Evolutionary conservation across 495 filamentous ascomycete species (phyloP).

Genomic region (Annulohypoxylon nitens): DNA sequence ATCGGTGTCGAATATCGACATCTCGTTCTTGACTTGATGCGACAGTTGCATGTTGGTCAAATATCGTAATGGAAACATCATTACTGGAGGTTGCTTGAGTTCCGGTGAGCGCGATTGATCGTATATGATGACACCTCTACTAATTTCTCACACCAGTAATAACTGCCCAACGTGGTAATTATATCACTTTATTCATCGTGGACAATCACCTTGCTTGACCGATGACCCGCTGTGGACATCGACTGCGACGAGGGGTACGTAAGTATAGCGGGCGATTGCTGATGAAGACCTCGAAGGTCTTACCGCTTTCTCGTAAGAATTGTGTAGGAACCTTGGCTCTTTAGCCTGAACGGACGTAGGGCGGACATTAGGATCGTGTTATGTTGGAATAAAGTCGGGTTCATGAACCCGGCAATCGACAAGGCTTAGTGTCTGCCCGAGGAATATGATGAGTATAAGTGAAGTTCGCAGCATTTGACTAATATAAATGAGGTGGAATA

Average conservation of each 20-base stretch:
- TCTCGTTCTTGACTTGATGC: not conserved
- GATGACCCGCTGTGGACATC: not conserved
- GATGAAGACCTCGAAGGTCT: not conserved
- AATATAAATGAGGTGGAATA: not conserved
- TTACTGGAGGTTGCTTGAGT: not conserved
- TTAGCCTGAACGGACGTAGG: constrained; percentile 12
- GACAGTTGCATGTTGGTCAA: not conserved
- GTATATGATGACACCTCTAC: not conserved
- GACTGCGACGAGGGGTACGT: not conserved
- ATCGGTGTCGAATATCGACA: not conserved
- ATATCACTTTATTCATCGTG: not conserved
- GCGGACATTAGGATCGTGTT: not conserved
- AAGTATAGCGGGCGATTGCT: not conserved
- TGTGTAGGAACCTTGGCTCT: not conserved
- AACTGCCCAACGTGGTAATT: not conserved
- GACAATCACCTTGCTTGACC: not conserved
- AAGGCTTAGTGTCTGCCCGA: not conserved
- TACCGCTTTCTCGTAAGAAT: not conserved
- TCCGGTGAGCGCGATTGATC: not conserved
- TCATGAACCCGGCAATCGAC: not conserved
- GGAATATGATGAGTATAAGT: not conserved
- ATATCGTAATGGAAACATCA: not conserved
- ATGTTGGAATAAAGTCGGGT: not conserved
- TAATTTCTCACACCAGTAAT: constrained; percentile 6
- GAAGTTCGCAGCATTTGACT: not conserved